A percentile compares a stretch with the other conserved stretches of the same genome.
phyloP scores from a whole-genome alignment of 2,329 filamentous ascomycete species.

The Xylariaceae sp. region DNA sequence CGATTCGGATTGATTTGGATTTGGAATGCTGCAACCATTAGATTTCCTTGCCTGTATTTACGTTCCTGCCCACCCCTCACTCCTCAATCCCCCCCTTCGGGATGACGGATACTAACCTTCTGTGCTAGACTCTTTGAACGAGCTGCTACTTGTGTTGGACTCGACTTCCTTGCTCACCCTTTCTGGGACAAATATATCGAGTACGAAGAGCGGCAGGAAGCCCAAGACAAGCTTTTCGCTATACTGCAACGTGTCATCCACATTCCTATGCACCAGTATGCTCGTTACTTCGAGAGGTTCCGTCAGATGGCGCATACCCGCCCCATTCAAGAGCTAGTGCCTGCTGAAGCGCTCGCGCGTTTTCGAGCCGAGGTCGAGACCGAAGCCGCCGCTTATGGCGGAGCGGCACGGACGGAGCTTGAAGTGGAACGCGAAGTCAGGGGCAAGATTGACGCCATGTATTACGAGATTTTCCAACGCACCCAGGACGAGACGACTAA shows the following conservation, averaged over 20 bases:
- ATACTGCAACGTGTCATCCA: slow-evolving; percentile 79
- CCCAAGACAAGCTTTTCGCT: slow-evolving; percentile 76
- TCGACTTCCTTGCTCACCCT: slow-evolving; percentile 90
- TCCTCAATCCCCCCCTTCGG: slow-evolving; percentile 23
- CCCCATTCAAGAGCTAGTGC: slow-evolving; percentile 68
- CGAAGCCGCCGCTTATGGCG: slow-evolving; percentile 53
- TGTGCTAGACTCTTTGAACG: slow-evolving; percentile 82
- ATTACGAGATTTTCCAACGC: slow-evolving; percentile 73
- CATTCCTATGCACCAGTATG: slow-evolving; percentile 94
- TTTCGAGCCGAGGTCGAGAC: slow-evolving; percentile 69
- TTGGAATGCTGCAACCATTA: slow-evolving; percentile 50
- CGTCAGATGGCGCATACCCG: slow-evolving; percentile 68
- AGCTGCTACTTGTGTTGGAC: slow-evolving; percentile 74
- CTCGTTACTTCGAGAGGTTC: slow-evolving; percentile 90
- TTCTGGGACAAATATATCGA: slow-evolving; percentile 99
- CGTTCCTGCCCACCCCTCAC: slow-evolving; percentile 44
- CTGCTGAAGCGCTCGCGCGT: slow-evolving; percentile 61
- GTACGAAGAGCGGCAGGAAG: slow-evolving; percentile 87
- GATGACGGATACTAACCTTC: slow-evolving; percentile 30
- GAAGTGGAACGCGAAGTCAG: slow-evolving; percentile 83
- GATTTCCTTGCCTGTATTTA: slow-evolving; percentile 60
- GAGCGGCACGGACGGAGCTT: slow-evolving; percentile 59
- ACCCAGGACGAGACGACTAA: slow-evolving; percentile 87
- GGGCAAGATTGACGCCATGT: slow-evolving; percentile 71
- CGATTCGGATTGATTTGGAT: slow-evolving; percentile 39